Conservation (phyloP, 1,139 yeast species). For the Arxiozyma telluris region DNA sequence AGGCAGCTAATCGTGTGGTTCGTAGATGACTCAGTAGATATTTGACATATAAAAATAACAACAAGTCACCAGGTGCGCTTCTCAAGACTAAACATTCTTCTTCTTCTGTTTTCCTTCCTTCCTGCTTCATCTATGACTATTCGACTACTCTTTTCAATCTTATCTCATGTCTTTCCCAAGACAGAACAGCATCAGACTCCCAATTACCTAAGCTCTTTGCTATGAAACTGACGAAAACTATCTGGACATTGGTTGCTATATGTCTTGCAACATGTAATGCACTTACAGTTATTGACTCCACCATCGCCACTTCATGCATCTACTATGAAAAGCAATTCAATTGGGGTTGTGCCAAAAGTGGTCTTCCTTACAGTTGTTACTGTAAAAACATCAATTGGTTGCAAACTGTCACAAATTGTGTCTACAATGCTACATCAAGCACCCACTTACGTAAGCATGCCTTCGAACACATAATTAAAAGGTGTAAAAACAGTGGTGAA, state of each 20-base stretch:
- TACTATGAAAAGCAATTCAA: conserved; percentile 33
- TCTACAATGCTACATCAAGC: conserved; percentile 24
- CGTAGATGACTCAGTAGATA: background rate
- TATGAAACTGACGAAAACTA: background rate
- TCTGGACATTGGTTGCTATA: background rate
- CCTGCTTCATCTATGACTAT: background rate
- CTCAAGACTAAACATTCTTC: too few relatives aligned
- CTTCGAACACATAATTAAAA: conserved; percentile 29
- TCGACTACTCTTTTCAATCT: too few relatives aligned
- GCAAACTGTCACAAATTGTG: conserved; percentile 35
- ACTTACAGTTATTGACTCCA: conserved; percentile 1
- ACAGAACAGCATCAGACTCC: background rate
- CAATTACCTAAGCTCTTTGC: background rate
- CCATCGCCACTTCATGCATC: conserved; percentile 19
- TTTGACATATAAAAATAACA: background rate
- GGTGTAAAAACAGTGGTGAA: conserved; percentile 31
- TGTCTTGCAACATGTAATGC: background rate
- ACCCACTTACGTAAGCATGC: conserved; percentile 30
- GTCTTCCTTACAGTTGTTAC: conserved; percentile 31
- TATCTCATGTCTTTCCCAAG: background rate
- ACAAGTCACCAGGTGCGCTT: background rate
- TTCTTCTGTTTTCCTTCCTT: too few relatives aligned
- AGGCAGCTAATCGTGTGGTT: too few relatives aligned
- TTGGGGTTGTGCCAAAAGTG: conserved; percentile 36
- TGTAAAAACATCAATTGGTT: conserved; percentile 36